These are phyloP conservation scores for Boletus vermiculosoides DNA, from an alignment of 768 basidiomycete species.

Conservation along the genomic window DNA sequence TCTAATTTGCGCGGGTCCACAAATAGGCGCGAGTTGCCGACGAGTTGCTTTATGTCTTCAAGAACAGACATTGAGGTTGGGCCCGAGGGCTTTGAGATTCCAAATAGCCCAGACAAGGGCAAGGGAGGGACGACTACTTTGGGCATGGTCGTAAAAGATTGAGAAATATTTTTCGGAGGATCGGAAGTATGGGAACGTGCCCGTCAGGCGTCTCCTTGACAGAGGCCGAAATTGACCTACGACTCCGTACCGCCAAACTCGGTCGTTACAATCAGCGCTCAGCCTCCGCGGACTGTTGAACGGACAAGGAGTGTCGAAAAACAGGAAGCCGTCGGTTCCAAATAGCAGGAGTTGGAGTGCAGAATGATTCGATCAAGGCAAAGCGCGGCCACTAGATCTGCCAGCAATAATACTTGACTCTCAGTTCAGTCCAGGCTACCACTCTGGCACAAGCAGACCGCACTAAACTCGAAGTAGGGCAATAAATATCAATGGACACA, in stretches of 20 bases:
- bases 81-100: constrained; percentile 87
- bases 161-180: not conserved
- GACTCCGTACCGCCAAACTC: not conserved
- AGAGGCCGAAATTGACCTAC: not conserved
- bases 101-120: constrained; percentile 83
- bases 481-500: not conserved
- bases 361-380: not conserved
- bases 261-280: not conserved
- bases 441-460: not conserved
- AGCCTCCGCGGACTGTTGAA: not conserved
- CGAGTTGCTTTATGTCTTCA: constrained; percentile 79
- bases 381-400: not conserved
- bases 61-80: constrained; percentile 90
- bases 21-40: constrained; percentile 77
- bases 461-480: not conserved
- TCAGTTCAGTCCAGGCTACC: not conserved
- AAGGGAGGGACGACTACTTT: constrained; percentile 52
- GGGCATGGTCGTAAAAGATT: constrained; percentile 51
- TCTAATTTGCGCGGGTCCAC: constrained; percentile 55
- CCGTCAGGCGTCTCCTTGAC: not conserved
- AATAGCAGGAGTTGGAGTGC: not conserved
- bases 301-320: not conserved
- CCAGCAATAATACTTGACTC: not conserved
- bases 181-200: not conserved
- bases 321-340: not conserved